Percentiles rank a stretch among this genome's conserved stretches.
phyloP scores from a whole-genome alignment of 352 stramenopile species.

The Thraustochytrium striatum region DNA sequence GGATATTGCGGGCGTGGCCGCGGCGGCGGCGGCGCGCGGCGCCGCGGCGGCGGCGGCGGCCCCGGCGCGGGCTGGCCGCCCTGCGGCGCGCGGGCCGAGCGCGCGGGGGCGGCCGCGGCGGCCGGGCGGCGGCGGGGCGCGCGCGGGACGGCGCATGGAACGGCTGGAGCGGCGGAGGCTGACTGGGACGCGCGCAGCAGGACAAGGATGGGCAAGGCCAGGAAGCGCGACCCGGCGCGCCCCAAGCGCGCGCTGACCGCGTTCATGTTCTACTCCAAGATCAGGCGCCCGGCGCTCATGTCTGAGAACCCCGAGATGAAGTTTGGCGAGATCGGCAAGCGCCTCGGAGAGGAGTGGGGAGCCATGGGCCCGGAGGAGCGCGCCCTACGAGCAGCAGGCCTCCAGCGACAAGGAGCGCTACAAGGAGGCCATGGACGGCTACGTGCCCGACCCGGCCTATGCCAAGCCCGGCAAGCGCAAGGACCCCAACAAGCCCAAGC shows the following conservation, averaged over 20 bases:
- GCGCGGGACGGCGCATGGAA: too few species aligned
- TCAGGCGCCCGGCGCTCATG: slow-evolving; percentile 63
- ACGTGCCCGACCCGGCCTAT: slow-evolving; percentile 74
- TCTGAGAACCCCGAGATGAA: slow-evolving; percentile 40
- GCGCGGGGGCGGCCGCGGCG: too few species aligned
- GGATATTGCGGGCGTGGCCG: too few species aligned
- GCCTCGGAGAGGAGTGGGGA: slow-evolving; percentile 69
- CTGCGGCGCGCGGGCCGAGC: background rate
- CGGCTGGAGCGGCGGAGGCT: too few species aligned
- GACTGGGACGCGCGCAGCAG: too few species aligned
- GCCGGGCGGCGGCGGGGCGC: too few species aligned
- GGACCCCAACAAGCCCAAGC: slow-evolving; percentile 79
- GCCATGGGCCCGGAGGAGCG: slow-evolving; percentile 64
- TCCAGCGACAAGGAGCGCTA: slow-evolving; percentile 78
- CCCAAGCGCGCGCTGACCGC: slow-evolving; percentile 78
- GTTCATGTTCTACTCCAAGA: slow-evolving; percentile 83
- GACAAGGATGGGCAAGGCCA: too few species aligned
- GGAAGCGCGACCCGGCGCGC: slow-evolving; percentile 85
- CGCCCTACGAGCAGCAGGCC: slow-evolving; percentile 76
- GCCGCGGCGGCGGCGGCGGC: too few species aligned
- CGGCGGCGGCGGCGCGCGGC: too few species aligned
- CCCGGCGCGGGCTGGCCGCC: too few species aligned
- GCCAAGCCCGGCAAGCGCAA: slow-evolving; percentile 65
- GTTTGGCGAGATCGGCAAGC: slow-evolving; percentile 71
- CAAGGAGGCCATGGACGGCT: slow-evolving; percentile 75